Conservation (phyloP, 208 protist genomes). For the Trichomonas gallinae region DNA sequence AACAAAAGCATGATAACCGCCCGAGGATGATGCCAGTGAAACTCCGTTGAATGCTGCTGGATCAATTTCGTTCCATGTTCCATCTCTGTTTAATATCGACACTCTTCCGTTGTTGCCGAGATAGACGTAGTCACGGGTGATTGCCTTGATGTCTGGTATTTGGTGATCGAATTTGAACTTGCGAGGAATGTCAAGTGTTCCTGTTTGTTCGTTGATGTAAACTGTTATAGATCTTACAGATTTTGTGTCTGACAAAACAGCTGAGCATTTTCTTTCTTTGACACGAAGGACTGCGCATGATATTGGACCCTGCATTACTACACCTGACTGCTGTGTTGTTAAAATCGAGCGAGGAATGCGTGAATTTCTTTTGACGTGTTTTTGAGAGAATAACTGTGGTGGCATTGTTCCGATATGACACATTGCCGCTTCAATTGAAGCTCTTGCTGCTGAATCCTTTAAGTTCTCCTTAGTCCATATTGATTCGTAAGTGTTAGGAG, state of each 20-base stretch:
- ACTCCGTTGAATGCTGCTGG: not conserved
- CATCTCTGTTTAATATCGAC: not conserved
- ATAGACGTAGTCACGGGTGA: not conserved
- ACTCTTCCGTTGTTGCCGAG: not conserved
- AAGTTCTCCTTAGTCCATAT: not conserved
- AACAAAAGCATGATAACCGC: not conserved
- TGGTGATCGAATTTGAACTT: not conserved
- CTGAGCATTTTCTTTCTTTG: not conserved
- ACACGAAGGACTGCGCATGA: not conserved
- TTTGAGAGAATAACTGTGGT: constrained; percentile 41
- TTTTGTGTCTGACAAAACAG: not conserved
- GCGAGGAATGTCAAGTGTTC: not conserved
- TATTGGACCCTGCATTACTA: not conserved
- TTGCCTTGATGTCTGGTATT: not conserved
- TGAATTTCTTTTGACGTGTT: constrained; percentile 34
- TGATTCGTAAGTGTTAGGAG: not conserved
- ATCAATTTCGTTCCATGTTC: too few species aligned
- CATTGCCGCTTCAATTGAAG: constrained; percentile 34
- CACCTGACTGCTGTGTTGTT: not conserved
- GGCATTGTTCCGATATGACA: constrained; percentile 48
- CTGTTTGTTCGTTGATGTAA: not conserved
- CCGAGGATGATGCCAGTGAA: not conserved
- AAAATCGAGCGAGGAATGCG: not conserved
- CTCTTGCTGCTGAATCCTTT: not conserved
- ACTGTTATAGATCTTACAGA: not conserved